Conservation (phyloP, 1,139 yeast genomes). For the Protomyces gravidus region DNA sequence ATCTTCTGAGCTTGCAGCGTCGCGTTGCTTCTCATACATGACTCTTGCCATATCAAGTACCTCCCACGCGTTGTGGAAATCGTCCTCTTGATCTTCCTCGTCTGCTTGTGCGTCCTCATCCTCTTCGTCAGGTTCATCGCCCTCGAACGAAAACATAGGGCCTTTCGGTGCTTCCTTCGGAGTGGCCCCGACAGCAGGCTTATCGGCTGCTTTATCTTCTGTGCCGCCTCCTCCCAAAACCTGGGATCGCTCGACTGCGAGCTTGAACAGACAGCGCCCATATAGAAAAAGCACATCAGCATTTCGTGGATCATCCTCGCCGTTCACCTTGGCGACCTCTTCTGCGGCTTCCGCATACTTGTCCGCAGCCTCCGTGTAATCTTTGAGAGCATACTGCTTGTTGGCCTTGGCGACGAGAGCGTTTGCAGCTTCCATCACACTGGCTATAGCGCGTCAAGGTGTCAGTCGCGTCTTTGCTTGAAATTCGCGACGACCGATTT, state of each 20-base stretch:
- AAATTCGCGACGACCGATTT: neutral
- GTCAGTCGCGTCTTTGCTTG: neutral
- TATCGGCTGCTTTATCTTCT: neutral
- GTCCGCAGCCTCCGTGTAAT: constrained; percentile 66
- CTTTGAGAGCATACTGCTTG: constrained; percentile 23
- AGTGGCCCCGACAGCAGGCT: constrained; percentile 13
- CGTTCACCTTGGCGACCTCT: constrained; percentile 49
- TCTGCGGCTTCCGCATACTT: constrained; percentile 74
- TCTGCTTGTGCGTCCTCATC: constrained; percentile 43
- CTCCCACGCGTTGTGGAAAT: constrained; percentile 86
- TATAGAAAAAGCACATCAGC: constrained; percentile 70
- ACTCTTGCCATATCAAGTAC: constrained; percentile 71
- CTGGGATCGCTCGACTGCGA: constrained; percentile 69
- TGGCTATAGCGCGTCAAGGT: neutral
- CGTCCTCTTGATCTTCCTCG: constrained; percentile 53
- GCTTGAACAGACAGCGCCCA: constrained; percentile 74
- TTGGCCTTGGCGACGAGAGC: constrained; percentile 23
- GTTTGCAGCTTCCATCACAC: constrained; percentile 13
- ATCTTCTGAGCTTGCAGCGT: constrained; percentile 33
- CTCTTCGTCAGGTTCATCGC: constrained; percentile 41
- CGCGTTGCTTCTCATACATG: constrained; percentile 51
- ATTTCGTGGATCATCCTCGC: constrained; percentile 49
- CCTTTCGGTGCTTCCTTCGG: neutral
- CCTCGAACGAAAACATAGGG: constrained; percentile 33
- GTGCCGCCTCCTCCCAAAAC: constrained; percentile 56